Conservation (phyloP, 495 filamentous ascomycete species). For the Penicillium chermesinum region DNA sequence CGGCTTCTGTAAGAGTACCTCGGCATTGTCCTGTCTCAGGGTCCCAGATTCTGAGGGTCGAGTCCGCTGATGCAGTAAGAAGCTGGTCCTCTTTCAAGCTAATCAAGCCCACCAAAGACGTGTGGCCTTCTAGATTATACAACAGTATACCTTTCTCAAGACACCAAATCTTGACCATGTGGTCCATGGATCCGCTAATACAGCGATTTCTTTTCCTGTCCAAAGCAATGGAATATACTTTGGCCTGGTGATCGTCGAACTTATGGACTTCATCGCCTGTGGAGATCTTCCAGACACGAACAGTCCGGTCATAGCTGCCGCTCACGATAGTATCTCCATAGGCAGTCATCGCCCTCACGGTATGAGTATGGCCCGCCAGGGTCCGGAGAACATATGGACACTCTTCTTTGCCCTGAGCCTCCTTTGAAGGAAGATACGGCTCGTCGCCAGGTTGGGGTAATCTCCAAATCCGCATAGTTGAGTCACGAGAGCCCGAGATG, state of each 20-base stretch:
- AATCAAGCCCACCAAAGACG: conserved; percentile 86
- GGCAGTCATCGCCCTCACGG: conserved; percentile 95
- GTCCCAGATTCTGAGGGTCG: conserved; percentile 94
- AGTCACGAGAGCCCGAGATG: conserved; percentile 95
- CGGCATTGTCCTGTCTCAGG: conserved; percentile 89
- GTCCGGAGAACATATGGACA: conserved; percentile 92
- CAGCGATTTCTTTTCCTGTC: conserved; percentile 89
- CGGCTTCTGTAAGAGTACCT: conserved; percentile 82
- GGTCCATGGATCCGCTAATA: conserved; percentile 98
- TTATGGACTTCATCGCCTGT: conserved; percentile 83
- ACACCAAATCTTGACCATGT: conserved; percentile 96
- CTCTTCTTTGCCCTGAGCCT: conserved; percentile 71
- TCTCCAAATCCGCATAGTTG: conserved; percentile 90
- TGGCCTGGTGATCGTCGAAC: conserved; percentile 82
- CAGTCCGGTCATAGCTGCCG: conserved; percentile 93
- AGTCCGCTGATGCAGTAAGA: conserved; percentile 93
- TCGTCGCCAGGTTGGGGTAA: conserved; percentile 75
- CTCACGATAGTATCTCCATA: conserved; percentile 94
- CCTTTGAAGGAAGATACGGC: conserved; percentile 68
- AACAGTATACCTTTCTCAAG: conserved; percentile 80
- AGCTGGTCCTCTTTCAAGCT: conserved; percentile 82
- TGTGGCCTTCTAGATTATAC: conserved; percentile 89
- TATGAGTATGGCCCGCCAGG: conserved; percentile 85
- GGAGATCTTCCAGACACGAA: conserved; percentile 95
- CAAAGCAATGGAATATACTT: conserved; percentile 96